Percentiles rank a stretch among this genome's conserved stretches.
These are phyloP conservation scores for Paramecium biaurelia DNA, from an alignment of 73 alveolate species.

Conservation along the genomic window DNA sequence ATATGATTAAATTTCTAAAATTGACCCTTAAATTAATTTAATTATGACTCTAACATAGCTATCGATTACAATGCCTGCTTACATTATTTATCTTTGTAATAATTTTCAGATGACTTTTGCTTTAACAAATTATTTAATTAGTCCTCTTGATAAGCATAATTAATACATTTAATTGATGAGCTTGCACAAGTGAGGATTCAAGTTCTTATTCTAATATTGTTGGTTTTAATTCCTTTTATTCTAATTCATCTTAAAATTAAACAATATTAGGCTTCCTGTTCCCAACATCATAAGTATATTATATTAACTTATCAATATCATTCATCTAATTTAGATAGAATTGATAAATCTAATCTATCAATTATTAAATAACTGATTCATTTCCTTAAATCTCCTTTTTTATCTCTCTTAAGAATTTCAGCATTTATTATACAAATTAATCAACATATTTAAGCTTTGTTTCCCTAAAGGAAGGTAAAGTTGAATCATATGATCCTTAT, in stretches of 20 bases:
- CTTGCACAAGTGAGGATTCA: not conserved
- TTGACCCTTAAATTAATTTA: not conserved
- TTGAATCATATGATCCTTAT: slow-evolving; percentile 1
- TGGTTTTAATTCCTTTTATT: not conserved
- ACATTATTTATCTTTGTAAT: not conserved
- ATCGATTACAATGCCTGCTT: not conserved
- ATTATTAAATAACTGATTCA: not conserved
- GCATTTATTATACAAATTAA: not conserved
- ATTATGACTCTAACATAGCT: not conserved
- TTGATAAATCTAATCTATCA: not conserved
- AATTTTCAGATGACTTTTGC: not conserved
- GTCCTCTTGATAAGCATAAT: not conserved
- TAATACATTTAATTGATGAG: not conserved
- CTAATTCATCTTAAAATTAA: not conserved
- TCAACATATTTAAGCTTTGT: not conserved
- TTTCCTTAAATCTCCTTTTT: not conserved
- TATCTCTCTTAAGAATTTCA: not conserved
- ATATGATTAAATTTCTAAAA: not conserved
- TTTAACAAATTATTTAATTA: not conserved
- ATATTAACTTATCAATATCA: not conserved
- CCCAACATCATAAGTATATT: not conserved
- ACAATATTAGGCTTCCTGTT: not conserved
- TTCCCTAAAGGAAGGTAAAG: not conserved
- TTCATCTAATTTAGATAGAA: not conserved
- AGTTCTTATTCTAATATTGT: not conserved